Evolutionary conservation across 495 filamentous ascomycete genomes (phyloP), one percentile per base, ranked within the genome.

Genomic region (Penicillium bovifimosum): DNA sequence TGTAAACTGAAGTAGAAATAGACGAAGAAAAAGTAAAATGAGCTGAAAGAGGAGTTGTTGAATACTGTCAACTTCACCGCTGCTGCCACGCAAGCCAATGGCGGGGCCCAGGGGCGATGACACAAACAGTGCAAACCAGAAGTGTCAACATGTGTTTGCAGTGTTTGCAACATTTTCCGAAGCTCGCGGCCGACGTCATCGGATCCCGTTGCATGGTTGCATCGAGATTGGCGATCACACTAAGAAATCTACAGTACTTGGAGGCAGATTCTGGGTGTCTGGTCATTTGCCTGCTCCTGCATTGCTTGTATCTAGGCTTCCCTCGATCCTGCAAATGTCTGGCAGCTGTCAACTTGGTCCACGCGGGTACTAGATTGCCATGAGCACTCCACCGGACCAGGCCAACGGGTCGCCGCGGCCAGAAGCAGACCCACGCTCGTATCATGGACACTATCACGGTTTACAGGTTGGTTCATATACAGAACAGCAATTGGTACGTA

Each of bases 401-500:
- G 20, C 45, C 24, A 42, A 50, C 51, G 47, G 62, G 45, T 46
- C 55, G 26, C 50, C 55, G 17, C 50, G 26, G 38, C 54, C 60
- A 54, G 60, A 66, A 40, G 24, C 48, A 48, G 53, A 56, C 47
- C 50, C 52, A 42, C 52, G 24, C 31, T 40, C 20, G 24, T 52
- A 60, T 35, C 47, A 65, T 55, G 59, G 66, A 10, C 58, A 61
- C 7, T 63, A 67, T 44, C 68, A 64, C 47, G 71, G 69, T 26
- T 47, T 75, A 41, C 73, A 71, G 39, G 58, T 62, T 17, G 72
- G 71, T 14, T 80, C 76, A 14, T 79, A 79, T 54, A 82, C 79
- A 26, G 73, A 74, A 10, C 70, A 79, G 44, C 75, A 80, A 52
- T 62, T 85, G 66, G 81, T 84, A 72, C 38, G 55, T 42, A 34